Evolutionary conservation across 176 grass and related monocot species (phyloP).

Genomic region (Aegilops umbellulata): DNA sequence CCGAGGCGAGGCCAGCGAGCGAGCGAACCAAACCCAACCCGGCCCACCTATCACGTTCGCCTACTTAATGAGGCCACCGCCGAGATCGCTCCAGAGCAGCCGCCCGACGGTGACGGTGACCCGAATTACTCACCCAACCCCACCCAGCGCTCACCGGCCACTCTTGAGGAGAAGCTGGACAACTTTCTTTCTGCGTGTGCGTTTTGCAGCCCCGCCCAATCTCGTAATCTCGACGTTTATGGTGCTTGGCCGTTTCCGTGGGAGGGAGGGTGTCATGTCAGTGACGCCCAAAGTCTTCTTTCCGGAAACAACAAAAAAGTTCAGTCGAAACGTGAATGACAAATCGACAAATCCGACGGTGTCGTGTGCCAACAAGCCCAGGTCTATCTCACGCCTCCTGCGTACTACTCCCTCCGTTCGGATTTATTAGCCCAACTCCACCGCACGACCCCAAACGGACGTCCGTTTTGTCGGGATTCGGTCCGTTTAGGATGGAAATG

Average conservation of each 20-base stretch:
- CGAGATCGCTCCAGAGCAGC: neutral
- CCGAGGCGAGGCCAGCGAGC: neutral
- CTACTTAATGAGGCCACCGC: slow-evolving; percentile 28
- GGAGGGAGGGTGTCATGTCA: too few relatives aligned
- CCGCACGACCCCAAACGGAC: too few relatives aligned
- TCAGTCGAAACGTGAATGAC: neutral
- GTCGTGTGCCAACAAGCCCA: neutral
- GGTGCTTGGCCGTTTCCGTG: neutral
- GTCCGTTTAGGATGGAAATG: too few relatives aligned
- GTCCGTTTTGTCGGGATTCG: too few relatives aligned
- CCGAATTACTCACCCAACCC: neutral
- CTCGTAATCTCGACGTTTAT: neutral
- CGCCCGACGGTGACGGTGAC: slow-evolving; percentile 21
- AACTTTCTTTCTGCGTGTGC: neutral
- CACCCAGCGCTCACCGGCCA: neutral
- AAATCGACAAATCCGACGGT: neutral
- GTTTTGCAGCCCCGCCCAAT: neutral
- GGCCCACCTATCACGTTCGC: neutral
- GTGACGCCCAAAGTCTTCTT: too few relatives aligned
- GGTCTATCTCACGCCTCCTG: neutral
- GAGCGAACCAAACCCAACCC: slow-evolving; percentile 15
- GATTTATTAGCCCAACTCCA: too few relatives aligned
- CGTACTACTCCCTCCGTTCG: too few relatives aligned
- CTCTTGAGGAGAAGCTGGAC: neutral
- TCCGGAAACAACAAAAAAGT: too few relatives aligned